Evolutionary conservation across 345 rosid genomes (phyloP).

Genomic region (Syzygium jambos): DNA sequence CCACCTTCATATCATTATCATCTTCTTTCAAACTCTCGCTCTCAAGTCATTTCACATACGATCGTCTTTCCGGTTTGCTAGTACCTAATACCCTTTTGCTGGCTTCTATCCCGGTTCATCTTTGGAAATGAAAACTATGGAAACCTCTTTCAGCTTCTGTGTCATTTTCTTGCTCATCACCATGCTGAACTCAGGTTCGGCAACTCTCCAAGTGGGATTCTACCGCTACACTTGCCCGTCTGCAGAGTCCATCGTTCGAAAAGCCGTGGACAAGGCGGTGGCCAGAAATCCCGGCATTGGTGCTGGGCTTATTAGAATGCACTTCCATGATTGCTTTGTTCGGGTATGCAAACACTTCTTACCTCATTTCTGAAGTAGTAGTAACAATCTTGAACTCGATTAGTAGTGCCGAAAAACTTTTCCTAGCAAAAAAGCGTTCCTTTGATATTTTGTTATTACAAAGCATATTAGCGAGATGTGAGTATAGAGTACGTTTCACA

Average conservation of each 20-base stretch:
- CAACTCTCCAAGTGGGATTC: constrained; percentile 7
- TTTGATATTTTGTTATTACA: not conserved
- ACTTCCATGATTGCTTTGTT: constrained; percentile 22
- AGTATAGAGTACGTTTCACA: not conserved
- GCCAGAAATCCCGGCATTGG: constrained; percentile 3
- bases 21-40: not conserved
- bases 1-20: not conserved
- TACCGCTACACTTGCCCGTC: constrained; percentile 9
- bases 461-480: not conserved
- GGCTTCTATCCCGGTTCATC: not conserved
- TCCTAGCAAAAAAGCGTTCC: not conserved
- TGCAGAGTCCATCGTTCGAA: constrained; percentile 3
- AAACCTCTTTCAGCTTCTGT: not conserved
- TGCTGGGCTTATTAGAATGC: constrained; percentile 14
- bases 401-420: not conserved
- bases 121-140: not conserved
- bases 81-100: not conserved
- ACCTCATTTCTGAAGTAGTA: not conserved
- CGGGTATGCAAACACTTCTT: not conserved
- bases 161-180: not conserved
- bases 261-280: constrained; percentile 8
- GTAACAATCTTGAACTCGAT: not conserved
- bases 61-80: not conserved
- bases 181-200: not conserved
- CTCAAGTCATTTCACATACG: not conserved